Percentiles rank a stretch among this genome's conserved stretches.
These are phyloP conservation scores for Erythrobasidium hasegawianum DNA, from an alignment of 1,284 basidiomycete genomes.

Conservation along the genomic window DNA sequence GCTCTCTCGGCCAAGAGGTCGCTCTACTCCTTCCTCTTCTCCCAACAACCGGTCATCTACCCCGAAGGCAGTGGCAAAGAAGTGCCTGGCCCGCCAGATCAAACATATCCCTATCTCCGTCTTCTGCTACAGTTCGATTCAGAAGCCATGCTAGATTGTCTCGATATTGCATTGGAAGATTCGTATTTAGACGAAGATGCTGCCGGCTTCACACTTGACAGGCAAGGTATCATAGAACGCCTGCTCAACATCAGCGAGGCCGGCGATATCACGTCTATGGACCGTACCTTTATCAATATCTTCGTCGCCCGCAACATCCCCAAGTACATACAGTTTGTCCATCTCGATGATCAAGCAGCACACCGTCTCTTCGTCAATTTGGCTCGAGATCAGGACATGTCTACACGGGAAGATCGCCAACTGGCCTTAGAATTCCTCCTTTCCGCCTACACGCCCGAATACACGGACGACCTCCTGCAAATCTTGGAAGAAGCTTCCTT, in stretches of 20 bases:
- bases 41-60: slow-evolving; percentile 47
- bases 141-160: slow-evolving; percentile 86
- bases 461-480: slow-evolving; percentile 63
- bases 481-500: slow-evolving; percentile 82
- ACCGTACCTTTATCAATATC: slow-evolving; percentile 81
- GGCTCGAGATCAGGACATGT: slow-evolving; percentile 65
- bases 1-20: slow-evolving; percentile 57
- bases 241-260: slow-evolving; percentile 56
- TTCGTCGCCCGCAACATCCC: slow-evolving; percentile 95
- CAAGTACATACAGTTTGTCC: slow-evolving; percentile 89
- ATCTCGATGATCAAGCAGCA: slow-evolving; percentile 63
- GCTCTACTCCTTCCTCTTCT: slow-evolving; percentile 45
- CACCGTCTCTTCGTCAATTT: slow-evolving; percentile 75
- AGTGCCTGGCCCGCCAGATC: slow-evolving; percentile 40
- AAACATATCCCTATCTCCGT: slow-evolving; percentile 75
- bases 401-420: slow-evolving; percentile 86
- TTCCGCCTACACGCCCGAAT: slow-evolving; percentile 80
- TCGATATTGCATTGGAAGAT: slow-evolving; percentile 95
- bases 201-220: slow-evolving; percentile 53
- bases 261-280: slow-evolving; percentile 53
- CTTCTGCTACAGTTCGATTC: slow-evolving; percentile 83
- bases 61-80: slow-evolving; percentile 57
- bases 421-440: slow-evolving; percentile 92
- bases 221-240: slow-evolving; percentile 81
- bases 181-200: slow-evolving; percentile 63